A percentile compares a stretch with the other conserved stretches of the same genome.
These are phyloP conservation scores for Dryadomyces quercus-mongolicae DNA, from an alignment of 2,329 filamentous ascomycete genomes.

Conservation along the genomic window DNA sequence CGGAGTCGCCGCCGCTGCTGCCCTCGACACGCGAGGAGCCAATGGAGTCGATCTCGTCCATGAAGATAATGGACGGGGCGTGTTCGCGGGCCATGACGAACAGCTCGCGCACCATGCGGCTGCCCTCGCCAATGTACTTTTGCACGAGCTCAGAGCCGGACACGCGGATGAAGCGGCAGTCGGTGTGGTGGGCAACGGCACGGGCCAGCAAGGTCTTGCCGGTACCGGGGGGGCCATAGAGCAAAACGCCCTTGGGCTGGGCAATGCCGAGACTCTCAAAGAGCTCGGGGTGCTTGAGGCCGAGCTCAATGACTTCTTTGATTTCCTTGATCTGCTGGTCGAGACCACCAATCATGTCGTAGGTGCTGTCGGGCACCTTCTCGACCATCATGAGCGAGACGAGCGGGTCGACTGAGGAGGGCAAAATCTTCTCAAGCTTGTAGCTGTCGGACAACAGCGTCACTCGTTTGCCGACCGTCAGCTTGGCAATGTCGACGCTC, in stretches of 20 bases:
- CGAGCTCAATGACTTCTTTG: constrained; percentile 98
- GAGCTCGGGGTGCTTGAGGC: constrained; percentile 93
- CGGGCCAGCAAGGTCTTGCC: constrained; percentile 92
- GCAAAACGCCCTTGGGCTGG: constrained; percentile 91
- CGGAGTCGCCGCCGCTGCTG: constrained; percentile 87
- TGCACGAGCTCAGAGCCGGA: constrained; percentile 94
- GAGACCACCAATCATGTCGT: constrained; percentile 98
- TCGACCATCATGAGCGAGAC: constrained; percentile 99
- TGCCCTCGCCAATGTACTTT: constrained; percentile 98
- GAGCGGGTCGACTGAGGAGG: constrained; percentile 93
- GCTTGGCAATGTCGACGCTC: constrained; percentile 85
- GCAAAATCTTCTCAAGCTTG: constrained; percentile 97
- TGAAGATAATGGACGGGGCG: constrained; percentile 97
- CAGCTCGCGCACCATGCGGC: constrained; percentile 94
- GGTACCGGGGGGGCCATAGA: constrained; percentile 93
- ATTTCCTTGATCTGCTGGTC: constrained; percentile 99
- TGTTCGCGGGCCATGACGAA: constrained; percentile 99
- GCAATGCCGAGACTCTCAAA: constrained; percentile 99
- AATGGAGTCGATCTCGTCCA: constrained; percentile 99
- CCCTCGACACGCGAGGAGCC: constrained; percentile 94
- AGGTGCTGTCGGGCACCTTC: constrained; percentile 98
- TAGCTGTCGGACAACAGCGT: constrained; percentile 94
- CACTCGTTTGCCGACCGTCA: constrained; percentile 94
- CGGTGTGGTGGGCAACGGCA: constrained; percentile 94
- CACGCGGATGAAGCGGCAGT: constrained; percentile 98